A percentile compares a stretch with the other conserved stretches of the same genome.
Conservation (phyloP, 1,139 yeast genomes). For the Candida sp. region DNA sequence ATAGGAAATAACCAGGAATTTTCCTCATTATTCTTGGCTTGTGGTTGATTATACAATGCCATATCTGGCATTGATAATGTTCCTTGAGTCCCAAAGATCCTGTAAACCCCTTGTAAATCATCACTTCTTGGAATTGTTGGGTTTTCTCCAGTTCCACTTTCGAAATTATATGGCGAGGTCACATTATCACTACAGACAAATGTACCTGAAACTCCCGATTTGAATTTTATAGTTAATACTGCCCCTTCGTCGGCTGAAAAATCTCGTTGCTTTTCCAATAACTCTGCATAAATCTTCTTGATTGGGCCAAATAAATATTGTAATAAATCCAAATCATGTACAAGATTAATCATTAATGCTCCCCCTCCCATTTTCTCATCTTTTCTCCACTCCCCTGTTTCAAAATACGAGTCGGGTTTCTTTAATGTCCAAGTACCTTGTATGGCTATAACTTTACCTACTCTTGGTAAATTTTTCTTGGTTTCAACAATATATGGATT, state of each 20-base stretch:
- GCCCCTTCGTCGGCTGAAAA: conserved; percentile 43
- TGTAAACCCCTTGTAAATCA: conserved; percentile 31
- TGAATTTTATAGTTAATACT: conserved; percentile 33
- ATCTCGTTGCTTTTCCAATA: conserved; percentile 28
- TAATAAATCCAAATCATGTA: conserved; percentile 41
- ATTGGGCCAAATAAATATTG: conserved; percentile 42
- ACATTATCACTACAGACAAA: conserved; percentile 42
- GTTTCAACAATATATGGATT: conserved; percentile 39
- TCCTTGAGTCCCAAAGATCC: conserved; percentile 39
- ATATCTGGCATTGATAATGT: conserved; percentile 42
- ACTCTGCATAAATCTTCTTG: conserved; percentile 35
- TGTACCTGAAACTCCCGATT: conserved; percentile 38
- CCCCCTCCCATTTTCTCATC: conserved; percentile 35
- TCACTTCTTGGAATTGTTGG: conserved; percentile 36
- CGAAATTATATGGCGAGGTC: conserved; percentile 40
- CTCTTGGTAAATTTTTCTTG: conserved; percentile 22
- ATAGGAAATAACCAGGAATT: conserved; percentile 19
- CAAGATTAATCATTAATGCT: conserved; percentile 34
- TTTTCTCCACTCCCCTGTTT: conserved; percentile 39
- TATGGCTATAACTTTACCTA: conserved; percentile 33
- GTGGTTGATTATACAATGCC: conserved; percentile 29
- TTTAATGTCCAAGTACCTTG: conserved; percentile 43
- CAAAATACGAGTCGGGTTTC: conserved; percentile 34
- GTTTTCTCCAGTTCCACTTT: conserved; percentile 42
- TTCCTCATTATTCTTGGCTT: conserved; percentile 12